phyloP scores from a whole-genome alignment of 2,329 filamentous ascomycete species.

The Trichoderma brevicompactum region DNA sequence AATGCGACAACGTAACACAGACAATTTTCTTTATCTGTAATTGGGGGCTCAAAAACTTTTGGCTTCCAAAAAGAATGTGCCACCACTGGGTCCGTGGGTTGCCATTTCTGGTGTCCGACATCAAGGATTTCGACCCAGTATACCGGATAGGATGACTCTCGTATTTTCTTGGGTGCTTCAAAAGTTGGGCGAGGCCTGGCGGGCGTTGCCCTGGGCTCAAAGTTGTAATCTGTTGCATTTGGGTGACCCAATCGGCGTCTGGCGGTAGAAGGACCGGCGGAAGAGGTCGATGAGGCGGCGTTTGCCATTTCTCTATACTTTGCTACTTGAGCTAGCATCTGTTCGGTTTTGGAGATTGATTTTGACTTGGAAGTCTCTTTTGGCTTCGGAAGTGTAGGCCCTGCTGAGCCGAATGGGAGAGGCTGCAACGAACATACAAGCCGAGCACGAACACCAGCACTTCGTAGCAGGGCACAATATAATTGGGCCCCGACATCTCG shows the following conservation, averaged over 20 bases:
- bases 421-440: constrained; percentile 90
- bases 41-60: constrained; percentile 78
- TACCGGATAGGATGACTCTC: constrained; percentile 77
- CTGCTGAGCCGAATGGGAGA: constrained; percentile 67
- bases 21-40: constrained; percentile 73
- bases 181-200: constrained; percentile 37
- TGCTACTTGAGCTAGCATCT: constrained; percentile 34
- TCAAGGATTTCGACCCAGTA: constrained; percentile 97
- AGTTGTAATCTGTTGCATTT: constrained; percentile 56
- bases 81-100: constrained; percentile 82
- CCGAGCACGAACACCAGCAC: constrained; percentile 78
- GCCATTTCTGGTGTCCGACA: constrained; percentile 85
- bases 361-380: constrained; percentile 38
- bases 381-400: constrained; percentile 53
- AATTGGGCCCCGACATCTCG: constrained; percentile 88
- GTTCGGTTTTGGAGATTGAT: constrained; percentile 42
- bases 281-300: constrained; percentile 34
- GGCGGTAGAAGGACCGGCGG: constrained; percentile 44
- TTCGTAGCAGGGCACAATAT: constrained; percentile 84
- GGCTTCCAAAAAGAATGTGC: constrained; percentile 77
- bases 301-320: constrained; percentile 46
- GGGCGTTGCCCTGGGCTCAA: constrained; percentile 51
- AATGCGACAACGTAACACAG: constrained; percentile 87
- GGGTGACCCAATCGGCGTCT: constrained; percentile 58
- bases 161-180: constrained; percentile 51